Conservation (phyloP, 2,329 filamentous ascomycete species). For the Parafenestella ontariensis region DNA sequence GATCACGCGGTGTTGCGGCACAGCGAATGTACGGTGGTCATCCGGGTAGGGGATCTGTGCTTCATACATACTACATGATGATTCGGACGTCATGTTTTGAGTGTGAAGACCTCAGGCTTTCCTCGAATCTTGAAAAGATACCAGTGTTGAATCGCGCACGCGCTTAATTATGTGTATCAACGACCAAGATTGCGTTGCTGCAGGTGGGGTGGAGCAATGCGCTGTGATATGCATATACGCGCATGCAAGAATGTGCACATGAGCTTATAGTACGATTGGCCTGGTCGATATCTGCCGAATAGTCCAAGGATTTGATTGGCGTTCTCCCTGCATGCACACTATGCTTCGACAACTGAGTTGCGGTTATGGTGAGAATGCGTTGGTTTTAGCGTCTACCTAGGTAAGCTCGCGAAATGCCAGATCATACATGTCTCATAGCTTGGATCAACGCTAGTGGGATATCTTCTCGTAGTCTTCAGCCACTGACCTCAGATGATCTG, state of each 20-base stretch:
- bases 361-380: neutral
- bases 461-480: neutral
- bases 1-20: conserved; percentile 8
- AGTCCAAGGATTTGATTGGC: neutral
- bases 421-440: neutral
- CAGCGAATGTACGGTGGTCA: neutral
- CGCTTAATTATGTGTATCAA: neutral
- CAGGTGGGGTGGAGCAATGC: conserved; percentile 9
- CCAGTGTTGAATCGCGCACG: neutral
- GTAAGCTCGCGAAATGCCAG: neutral
- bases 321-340: neutral
- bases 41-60: neutral
- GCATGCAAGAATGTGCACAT: conserved; percentile 9
- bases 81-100: neutral
- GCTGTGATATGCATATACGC: conserved; percentile 19
- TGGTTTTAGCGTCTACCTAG: neutral
- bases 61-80: too few species aligned
- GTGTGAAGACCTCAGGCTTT: neutral
- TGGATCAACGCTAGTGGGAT: neutral
- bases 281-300: neutral
- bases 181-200: neutral
- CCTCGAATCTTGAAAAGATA: neutral
- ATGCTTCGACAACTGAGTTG: neutral
- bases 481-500: neutral
- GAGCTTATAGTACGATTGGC: neutral